These are phyloP conservation scores for Xerophyta viscosa DNA, from an alignment of 106 monocot species.

Conservation along the genomic window DNA sequence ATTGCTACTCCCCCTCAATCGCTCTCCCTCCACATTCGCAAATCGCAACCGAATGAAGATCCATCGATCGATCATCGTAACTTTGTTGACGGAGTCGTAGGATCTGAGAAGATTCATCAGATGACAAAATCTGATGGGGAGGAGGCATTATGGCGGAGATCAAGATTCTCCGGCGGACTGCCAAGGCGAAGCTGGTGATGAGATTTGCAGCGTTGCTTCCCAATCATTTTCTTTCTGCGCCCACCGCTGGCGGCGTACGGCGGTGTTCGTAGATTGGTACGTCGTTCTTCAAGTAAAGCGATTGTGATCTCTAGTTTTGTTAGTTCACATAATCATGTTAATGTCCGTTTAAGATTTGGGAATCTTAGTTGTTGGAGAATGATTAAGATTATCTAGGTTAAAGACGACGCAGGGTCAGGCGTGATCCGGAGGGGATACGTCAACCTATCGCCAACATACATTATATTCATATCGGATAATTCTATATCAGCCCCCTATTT, in stretches of 20 bases:
- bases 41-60: neutral
- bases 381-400: too few relatives aligned
- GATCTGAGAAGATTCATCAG: neutral
- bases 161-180: too few relatives aligned
- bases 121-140: neutral
- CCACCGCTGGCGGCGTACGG: slow-evolving; percentile 22
- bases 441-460: too few relatives aligned
- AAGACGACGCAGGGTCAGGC: slow-evolving; percentile 25
- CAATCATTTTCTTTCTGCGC: slow-evolving; percentile 34
- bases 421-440: slow-evolving; percentile 36
- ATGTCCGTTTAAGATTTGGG: too few relatives aligned
- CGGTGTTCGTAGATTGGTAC: slow-evolving; percentile 73
- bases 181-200: slow-evolving; percentile 28
- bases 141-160: slow-evolving; percentile 7
- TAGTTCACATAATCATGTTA: neutral
- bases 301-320: neutral
- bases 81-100: too few relatives aligned
- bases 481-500: too few relatives aligned
- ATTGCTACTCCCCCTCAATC: neutral
- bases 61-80: neutral
- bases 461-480: too few relatives aligned
- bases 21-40: neutral
- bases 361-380: too few relatives aligned
- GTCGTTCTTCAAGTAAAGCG: slow-evolving; percentile 42
- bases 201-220: slow-evolving; percentile 32